Evolutionary conservation across 1,284 basidiomycete genomes (phyloP).

Genomic region (Gomphus bonarii): DNA sequence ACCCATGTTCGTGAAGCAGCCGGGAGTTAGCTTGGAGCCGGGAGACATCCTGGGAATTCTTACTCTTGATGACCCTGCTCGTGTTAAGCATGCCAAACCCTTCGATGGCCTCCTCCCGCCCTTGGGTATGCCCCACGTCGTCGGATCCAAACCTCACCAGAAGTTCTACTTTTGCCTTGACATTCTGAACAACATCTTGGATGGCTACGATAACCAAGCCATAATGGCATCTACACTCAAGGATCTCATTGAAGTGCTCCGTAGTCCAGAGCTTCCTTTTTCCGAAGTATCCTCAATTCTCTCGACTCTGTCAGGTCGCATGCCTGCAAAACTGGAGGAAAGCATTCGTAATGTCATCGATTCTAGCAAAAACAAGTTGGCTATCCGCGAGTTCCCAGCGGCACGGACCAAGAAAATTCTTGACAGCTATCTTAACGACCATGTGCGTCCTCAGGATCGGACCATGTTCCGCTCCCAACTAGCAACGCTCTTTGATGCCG

Average conservation of each 20-base stretch:
- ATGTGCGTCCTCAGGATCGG: slow-evolving; percentile 70
- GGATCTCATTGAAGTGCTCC: slow-evolving; percentile 70
- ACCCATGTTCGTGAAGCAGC: slow-evolving; percentile 96
- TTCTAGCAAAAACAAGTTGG: slow-evolving; percentile 56
- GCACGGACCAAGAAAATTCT: slow-evolving; percentile 73
- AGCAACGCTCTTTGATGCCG: slow-evolving; percentile 60
- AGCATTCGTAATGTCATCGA: slow-evolving; percentile 76
- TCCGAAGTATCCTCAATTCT: slow-evolving; percentile 80
- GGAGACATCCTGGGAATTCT: slow-evolving; percentile 98
- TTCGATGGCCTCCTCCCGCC: slow-evolving; percentile 89
- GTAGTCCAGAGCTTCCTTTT: slow-evolving; percentile 84
- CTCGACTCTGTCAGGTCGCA: slow-evolving; percentile 85
- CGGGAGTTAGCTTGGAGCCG: slow-evolving; percentile 93
- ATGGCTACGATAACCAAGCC: slow-evolving; percentile 90
- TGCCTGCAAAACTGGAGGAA: slow-evolving; percentile 89
- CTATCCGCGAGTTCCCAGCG: slow-evolving; percentile 75
- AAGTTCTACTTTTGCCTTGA: slow-evolving; percentile 69
- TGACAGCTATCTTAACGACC: slow-evolving; percentile 79
- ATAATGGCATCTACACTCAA: slow-evolving; percentile 78
- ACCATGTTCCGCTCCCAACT: slow-evolving; percentile 70
- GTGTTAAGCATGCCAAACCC: slow-evolving; percentile 97
- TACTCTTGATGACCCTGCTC: slow-evolving; percentile 91
- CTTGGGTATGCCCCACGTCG: slow-evolving; percentile 78
- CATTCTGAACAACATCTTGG: slow-evolving; percentile 85
- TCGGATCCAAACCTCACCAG: slow-evolving; percentile 90